These are phyloP conservation scores for Malassezia arunalokei DNA, from an alignment of 1,284 basidiomycete species.

Conservation along the genomic window DNA sequence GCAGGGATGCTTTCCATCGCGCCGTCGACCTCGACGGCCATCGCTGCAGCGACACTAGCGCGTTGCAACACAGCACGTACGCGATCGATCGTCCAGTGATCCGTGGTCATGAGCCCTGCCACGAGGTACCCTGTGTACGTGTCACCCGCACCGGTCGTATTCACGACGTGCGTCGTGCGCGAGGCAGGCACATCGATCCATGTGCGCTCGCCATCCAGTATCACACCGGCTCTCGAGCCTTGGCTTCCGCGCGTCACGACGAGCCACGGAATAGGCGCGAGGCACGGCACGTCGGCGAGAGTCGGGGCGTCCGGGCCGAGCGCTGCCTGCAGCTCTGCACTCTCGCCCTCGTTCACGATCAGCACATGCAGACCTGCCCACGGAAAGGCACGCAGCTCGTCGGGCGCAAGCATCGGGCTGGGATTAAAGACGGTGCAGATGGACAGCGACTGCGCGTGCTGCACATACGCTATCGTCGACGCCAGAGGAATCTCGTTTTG, in stretches of 20 bases:
- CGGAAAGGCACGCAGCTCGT: conserved; percentile 48
- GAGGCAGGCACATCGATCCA: conserved; percentile 22
- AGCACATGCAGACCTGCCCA: conserved; percentile 51
- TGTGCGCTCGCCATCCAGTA: conserved; percentile 10
- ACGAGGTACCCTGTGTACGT: conserved; percentile 42
- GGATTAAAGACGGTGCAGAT: conserved; percentile 51
- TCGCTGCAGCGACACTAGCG: conserved; percentile 29
- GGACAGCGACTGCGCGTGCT: conserved; percentile 3
- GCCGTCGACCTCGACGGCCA: conserved; percentile 39
- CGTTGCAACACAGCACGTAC: conserved; percentile 18
- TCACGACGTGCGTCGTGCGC: conserved; percentile 27
- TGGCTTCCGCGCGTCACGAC: conserved; percentile 34
- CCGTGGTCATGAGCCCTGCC: conserved; percentile 26
- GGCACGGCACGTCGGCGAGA: conserved; percentile 19
- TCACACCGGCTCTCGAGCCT: conserved; percentile 31
- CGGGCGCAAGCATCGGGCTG: conserved; percentile 50
- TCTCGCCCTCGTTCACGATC: conserved; percentile 53
- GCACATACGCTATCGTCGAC: conserved; percentile 49
- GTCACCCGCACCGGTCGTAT: conserved; percentile 45
- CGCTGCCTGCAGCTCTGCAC: conserved; percentile 35
- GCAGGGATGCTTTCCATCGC: conserved; percentile 42
- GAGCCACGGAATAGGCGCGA: conserved; percentile 26
- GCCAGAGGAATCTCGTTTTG: conserved; percentile 54
- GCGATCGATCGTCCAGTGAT: conserved; percentile 3
- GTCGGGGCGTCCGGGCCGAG: conserved; percentile 13